Evolutionary conservation across 352 stramenopile species (phyloP).

Genomic region (Thalassiosira allenii): DNA sequence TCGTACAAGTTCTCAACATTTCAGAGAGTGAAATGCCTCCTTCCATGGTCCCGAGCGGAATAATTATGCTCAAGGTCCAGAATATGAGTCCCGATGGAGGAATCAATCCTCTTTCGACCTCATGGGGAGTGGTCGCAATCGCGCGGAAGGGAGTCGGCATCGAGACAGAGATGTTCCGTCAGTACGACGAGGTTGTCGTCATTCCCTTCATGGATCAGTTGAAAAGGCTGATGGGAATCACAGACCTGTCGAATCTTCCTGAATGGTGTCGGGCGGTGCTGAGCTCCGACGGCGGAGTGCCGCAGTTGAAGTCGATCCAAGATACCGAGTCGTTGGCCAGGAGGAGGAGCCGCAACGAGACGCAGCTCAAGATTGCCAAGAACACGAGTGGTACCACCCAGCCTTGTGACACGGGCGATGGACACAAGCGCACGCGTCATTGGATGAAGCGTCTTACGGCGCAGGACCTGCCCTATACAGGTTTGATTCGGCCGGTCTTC

Average conservation of each 20-base stretch:
- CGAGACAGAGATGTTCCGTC: slow-evolving; percentile 13
- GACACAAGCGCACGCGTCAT: neutral
- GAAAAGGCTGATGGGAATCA: neutral
- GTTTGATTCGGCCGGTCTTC: neutral
- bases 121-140: neutral
- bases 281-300: slow-evolving; percentile 3
- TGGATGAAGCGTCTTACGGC: neutral
- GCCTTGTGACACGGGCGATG: neutral
- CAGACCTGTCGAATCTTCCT: neutral
- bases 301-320: slow-evolving; percentile 5
- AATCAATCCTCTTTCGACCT: slow-evolving; percentile 10
- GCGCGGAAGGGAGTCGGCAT: neutral
- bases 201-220: neutral
- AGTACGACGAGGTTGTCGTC: neutral
- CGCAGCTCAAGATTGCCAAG: slow-evolving; percentile 8
- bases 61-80: neutral
- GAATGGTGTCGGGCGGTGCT: neutral
- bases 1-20: slow-evolving; percentile 1
- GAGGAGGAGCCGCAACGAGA: neutral
- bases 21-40: slow-evolving; percentile 13
- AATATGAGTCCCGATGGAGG: slow-evolving; percentile 9
- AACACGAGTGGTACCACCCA: slow-evolving; percentile 12
- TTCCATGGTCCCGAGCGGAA: neutral
- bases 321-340: neutral
- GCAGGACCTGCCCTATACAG: neutral